phyloP scores from a whole-genome alignment of 1,284 basidiomycete genomes.

The Grifola frondosa region DNA sequence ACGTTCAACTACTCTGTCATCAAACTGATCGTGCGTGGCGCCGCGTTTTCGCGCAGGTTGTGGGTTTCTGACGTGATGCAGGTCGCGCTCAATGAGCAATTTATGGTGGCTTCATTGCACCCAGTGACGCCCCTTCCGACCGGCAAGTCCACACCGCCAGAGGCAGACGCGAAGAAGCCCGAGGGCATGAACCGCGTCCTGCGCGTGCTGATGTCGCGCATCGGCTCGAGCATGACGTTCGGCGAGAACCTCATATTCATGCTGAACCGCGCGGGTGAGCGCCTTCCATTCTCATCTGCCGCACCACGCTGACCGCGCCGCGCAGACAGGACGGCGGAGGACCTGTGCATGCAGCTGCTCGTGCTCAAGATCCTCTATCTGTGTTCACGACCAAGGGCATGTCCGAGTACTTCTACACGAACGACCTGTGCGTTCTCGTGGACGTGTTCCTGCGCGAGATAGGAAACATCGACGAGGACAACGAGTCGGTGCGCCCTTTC shows the following conservation, averaged over 20 bases:
- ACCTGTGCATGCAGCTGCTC: conserved; percentile 91
- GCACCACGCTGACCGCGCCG: too few species aligned
- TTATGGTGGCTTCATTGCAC: conserved; percentile 80
- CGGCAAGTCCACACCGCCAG: conserved; percentile 17
- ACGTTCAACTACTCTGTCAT: conserved; percentile 93
- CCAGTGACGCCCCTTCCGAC: conserved; percentile 23
- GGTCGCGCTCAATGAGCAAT: conserved; percentile 97
- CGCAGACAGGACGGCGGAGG: conserved; percentile 82
- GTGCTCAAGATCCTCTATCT: conserved; percentile 95
- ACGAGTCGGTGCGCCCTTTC: conserved; percentile 73
- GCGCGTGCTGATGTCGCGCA: conserved; percentile 77
- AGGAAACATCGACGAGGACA: conserved; percentile 88
- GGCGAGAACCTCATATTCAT: conserved; percentile 99
- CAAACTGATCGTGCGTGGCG: conserved; percentile 75
- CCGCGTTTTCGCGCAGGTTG: conserved; percentile 2
- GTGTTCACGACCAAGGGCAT: conserved; percentile 93
- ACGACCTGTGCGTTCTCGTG: conserved; percentile 93
- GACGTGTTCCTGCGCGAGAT: conserved; percentile 96
- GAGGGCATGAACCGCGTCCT: conserved; percentile 77
- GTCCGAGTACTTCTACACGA: conserved; percentile 97
- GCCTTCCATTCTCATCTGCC: too few species aligned
- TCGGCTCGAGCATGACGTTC: conserved; percentile 89
- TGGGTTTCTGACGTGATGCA: conserved; percentile 28
- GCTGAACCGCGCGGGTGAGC: conserved; percentile 90
- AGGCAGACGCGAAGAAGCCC: conserved; percentile 22